A percentile compares a stretch with the other conserved stretches of the same genome.
Evolutionary conservation across 2,329 filamentous ascomycete species (phyloP).

Genomic region (Clonostachys byssicola): DNA sequence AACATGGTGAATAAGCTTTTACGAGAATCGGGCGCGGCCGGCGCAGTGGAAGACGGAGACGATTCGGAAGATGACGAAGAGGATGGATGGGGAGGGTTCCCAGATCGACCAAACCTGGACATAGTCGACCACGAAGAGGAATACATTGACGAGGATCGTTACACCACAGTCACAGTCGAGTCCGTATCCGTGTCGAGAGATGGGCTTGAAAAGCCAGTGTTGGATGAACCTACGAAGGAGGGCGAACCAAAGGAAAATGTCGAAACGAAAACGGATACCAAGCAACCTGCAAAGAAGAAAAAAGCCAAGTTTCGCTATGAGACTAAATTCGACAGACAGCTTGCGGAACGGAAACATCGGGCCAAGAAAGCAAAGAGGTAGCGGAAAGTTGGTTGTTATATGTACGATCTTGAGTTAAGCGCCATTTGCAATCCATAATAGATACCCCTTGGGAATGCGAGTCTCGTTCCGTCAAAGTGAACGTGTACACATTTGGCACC

Average conservation of each 20-base stretch:
- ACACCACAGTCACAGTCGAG: slow-evolving; percentile 92
- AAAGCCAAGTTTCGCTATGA: slow-evolving; percentile 94
- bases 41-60: slow-evolving; percentile 29
- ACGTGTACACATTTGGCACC: too few species aligned
- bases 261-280: slow-evolving; percentile 21
- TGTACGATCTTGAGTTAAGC: not conserved
- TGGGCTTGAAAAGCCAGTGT: slow-evolving; percentile 56
- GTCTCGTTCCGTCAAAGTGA: slow-evolving; percentile 13
- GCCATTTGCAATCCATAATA: slow-evolving; percentile 10
- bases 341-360: slow-evolving; percentile 67
- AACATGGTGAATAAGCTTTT: slow-evolving; percentile 70
- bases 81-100: slow-evolving; percentile 64
- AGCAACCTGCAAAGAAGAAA: slow-evolving; percentile 59
- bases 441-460: slow-evolving; percentile 22
- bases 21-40: slow-evolving; percentile 47
- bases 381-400: slow-evolving; percentile 4
- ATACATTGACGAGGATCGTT: slow-evolving; percentile 94
- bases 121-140: slow-evolving; percentile 81
- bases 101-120: slow-evolving; percentile 40
- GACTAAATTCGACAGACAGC: slow-evolving; percentile 76
- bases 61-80: slow-evolving; percentile 33
- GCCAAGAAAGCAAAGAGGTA: slow-evolving; percentile 49
- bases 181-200: slow-evolving; percentile 76
- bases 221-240: slow-evolving; percentile 10
- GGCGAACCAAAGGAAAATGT: slow-evolving; percentile 18